A percentile compares a stretch with the other conserved stretches of the same genome.
Conservation (phyloP, 2,329 filamentous ascomycete species). For the Phialophora expanda region DNA sequence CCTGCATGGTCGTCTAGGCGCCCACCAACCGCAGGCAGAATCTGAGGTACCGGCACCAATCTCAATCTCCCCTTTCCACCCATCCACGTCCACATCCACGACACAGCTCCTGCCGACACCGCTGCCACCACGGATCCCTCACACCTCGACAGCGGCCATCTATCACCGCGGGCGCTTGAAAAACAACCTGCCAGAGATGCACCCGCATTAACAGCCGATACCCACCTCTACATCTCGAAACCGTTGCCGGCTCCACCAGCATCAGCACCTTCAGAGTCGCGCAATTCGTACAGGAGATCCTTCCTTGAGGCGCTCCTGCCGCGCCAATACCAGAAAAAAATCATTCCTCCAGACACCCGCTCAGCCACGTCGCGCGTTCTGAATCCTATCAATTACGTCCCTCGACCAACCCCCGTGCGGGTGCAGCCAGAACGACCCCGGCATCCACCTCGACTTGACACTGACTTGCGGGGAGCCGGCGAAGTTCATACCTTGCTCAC, state of each 20-base stretch:
- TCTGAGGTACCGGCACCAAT: neutral
- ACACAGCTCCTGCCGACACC: neutral
- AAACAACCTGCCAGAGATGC: conserved; percentile 40
- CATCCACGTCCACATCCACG: conserved; percentile 8
- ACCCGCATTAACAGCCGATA: conserved; percentile 15
- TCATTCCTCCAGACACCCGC: conserved; percentile 31
- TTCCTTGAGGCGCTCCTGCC: conserved; percentile 39
- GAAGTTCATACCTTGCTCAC: conserved; percentile 59
- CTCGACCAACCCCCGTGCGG: conserved; percentile 57
- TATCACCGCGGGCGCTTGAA: conserved; percentile 51
- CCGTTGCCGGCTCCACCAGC: conserved; percentile 27
- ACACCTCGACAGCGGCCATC: conserved; percentile 22
- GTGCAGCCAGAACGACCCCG: conserved; percentile 43
- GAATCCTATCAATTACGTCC: conserved; percentile 67
- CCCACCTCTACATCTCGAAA: conserved; percentile 18
- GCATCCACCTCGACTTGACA: conserved; percentile 25
- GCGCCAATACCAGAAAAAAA: conserved; percentile 35
- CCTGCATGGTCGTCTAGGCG: conserved; percentile 17
- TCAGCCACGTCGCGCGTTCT: conserved; percentile 60
- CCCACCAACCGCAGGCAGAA: conserved; percentile 17
- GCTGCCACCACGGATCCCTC: conserved; percentile 37
- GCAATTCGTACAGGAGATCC: conserved; percentile 35
- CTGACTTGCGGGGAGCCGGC: conserved; percentile 51
- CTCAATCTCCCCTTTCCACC: conserved; percentile 19
- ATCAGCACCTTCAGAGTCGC: conserved; percentile 40